phyloP scores from a whole-genome alignment of 179 eudicot genomes.

The Kewa caespitosa region DNA sequence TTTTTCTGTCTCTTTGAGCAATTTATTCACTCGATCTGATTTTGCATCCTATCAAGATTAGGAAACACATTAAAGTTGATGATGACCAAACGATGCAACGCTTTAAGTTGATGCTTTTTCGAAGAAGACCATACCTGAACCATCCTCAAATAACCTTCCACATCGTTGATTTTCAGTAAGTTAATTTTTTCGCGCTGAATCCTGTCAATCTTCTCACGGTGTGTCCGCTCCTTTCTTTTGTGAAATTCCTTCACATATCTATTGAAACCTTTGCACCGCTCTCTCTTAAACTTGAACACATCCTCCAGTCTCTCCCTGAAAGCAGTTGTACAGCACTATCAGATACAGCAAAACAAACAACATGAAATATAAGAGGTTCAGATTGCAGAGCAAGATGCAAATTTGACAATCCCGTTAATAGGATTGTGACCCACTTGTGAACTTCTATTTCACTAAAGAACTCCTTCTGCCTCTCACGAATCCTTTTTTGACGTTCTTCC shows the following conservation, averaged over 20 bases:
- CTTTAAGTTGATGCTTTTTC: not conserved
- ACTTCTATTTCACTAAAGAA: slow-evolving; percentile 91
- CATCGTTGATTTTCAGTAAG: slow-evolving; percentile 92
- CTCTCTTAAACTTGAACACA: slow-evolving; percentile 79
- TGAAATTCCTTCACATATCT: slow-evolving; percentile 87
- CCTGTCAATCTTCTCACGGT: slow-evolving; percentile 94
- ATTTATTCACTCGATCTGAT: slow-evolving; percentile 90
- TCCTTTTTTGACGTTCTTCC: slow-evolving; percentile 93
- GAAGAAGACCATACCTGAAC: slow-evolving; percentile 62
- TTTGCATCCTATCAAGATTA: slow-evolving; percentile 67
- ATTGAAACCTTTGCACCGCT: slow-evolving; percentile 89
- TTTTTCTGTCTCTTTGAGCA: slow-evolving; percentile 92
- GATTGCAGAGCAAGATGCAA: not conserved
- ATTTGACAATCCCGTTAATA: not conserved
- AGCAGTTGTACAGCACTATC: slow-evolving; percentile 11
- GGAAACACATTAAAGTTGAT: not conserved
- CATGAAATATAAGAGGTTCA: not conserved
- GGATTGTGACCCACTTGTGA: slow-evolving; percentile 59
- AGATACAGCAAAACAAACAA: slow-evolving; percentile 7
- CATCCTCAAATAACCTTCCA: slow-evolving; percentile 98
- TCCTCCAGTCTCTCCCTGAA: slow-evolving; percentile 90
- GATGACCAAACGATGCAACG: not conserved
- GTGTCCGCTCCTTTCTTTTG: slow-evolving; percentile 86
- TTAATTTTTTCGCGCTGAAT: slow-evolving; percentile 98
- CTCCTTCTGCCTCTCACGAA: slow-evolving; percentile 93